phyloP scores from a whole-genome alignment of 192 early-diverging fungal species.

The Lobosporangium transversale region DNA sequence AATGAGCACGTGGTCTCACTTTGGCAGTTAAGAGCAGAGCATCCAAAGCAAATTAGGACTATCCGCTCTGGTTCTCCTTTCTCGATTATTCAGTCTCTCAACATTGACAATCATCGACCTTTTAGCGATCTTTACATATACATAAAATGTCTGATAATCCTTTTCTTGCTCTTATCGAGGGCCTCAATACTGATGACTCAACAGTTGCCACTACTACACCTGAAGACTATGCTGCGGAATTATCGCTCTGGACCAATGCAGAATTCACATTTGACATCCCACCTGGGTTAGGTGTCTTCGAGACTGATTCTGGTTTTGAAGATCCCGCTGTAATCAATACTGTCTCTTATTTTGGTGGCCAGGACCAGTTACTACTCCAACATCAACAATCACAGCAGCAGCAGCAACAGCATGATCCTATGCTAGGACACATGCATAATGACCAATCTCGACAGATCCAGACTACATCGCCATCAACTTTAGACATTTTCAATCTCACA shows the following conservation, averaged over 20 bases:
- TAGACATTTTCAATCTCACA: background rate
- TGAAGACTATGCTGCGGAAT: conserved; percentile 71
- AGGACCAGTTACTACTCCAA: background rate
- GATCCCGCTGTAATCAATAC: conserved; percentile 15
- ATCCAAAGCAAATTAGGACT: too few species aligned
- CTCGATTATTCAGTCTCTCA: too few species aligned
- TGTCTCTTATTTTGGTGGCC: background rate
- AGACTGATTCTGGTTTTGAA: conserved; percentile 47
- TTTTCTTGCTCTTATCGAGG: conserved; percentile 28
- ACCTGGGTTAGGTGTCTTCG: conserved; percentile 61
- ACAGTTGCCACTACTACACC: conserved; percentile 56
- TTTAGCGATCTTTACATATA: too few species aligned
- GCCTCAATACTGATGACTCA: conserved; percentile 60
- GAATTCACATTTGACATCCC: conserved; percentile 74
- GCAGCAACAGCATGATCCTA: background rate
- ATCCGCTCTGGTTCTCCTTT: too few species aligned
- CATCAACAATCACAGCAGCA: background rate
- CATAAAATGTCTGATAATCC: conserved; percentile 39
- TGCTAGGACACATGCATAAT: background rate
- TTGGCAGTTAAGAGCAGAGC: too few species aligned
- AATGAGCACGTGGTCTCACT: too few species aligned
- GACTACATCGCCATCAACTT: background rate
- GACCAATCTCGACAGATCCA: background rate
- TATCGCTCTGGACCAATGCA: conserved; percentile 73
- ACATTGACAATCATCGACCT: too few species aligned